These are phyloP conservation scores for Pseudozyma sp. DNA, from an alignment of 1,284 basidiomycete species.

Conservation along the genomic window DNA sequence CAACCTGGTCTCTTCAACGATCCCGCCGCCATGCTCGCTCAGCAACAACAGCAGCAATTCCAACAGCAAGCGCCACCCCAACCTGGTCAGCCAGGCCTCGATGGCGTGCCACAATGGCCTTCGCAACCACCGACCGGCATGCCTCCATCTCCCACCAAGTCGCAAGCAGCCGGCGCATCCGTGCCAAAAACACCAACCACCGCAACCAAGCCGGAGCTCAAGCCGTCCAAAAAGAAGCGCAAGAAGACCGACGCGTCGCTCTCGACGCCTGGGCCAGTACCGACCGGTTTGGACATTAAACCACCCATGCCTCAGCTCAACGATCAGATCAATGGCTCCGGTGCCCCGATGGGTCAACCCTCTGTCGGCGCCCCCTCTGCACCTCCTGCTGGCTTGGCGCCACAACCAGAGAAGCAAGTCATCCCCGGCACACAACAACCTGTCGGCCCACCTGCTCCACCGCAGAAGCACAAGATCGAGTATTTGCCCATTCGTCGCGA, in stretches of 20 bases:
- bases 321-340: slow-evolving; percentile 13
- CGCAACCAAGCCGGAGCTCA: slow-evolving; percentile 30
- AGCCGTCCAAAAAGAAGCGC: slow-evolving; percentile 44
- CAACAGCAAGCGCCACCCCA: slow-evolving; percentile 11
- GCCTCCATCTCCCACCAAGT: slow-evolving; percentile 33
- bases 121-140: slow-evolving; percentile 31
- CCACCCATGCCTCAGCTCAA: slow-evolving; percentile 29
- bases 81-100: slow-evolving; percentile 20
- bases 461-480: slow-evolving; percentile 83
- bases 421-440: slow-evolving; percentile 44
- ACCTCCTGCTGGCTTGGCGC: slow-evolving; percentile 3
- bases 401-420: slow-evolving; percentile 31
- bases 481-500: slow-evolving; percentile 86
- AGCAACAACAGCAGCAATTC: slow-evolving; percentile 27
- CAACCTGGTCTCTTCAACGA: slow-evolving; percentile 26
- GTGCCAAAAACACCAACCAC: slow-evolving; percentile 27
- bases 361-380: slow-evolving; percentile 8
- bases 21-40: slow-evolving; percentile 24
- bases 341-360: slow-evolving; percentile 13
- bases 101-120: slow-evolving; percentile 38
- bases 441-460: slow-evolving; percentile 35
- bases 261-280: slow-evolving; percentile 17
- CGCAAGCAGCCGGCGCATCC: slow-evolving; percentile 17
- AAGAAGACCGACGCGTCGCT: slow-evolving; percentile 41
- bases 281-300: slow-evolving; percentile 27